These are phyloP conservation scores for Xylaria sp. DNA, from an alignment of 2,329 filamentous ascomycete species.

Conservation along the genomic window DNA sequence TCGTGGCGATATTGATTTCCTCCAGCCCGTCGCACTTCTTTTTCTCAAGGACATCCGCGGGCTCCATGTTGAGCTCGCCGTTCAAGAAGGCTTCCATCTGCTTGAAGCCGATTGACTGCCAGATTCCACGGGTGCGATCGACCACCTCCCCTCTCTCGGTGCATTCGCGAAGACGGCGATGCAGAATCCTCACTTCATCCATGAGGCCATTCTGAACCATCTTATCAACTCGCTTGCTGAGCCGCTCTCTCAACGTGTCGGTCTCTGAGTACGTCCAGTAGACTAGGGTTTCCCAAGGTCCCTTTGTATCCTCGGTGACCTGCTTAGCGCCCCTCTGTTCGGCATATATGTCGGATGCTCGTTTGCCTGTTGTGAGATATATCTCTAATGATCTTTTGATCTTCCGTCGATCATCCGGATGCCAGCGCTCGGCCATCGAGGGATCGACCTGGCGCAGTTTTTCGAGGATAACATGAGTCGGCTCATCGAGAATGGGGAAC, in stretches of 20 bases:
- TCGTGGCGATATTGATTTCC: constrained; percentile 79
- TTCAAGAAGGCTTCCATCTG: constrained; percentile 78
- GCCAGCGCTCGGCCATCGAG: constrained; percentile 87
- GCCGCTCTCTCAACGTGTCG: constrained; percentile 68
- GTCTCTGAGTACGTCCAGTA: constrained; percentile 87
- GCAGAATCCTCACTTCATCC: constrained; percentile 55
- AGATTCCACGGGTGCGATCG: constrained; percentile 83
- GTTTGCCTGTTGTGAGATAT: constrained; percentile 79
- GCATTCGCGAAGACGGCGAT: constrained; percentile 45
- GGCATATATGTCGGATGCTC: constrained; percentile 84
- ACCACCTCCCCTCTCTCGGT: constrained; percentile 56
- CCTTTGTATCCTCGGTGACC: constrained; percentile 21
- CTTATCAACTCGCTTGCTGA: constrained; percentile 79
- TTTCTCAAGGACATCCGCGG: constrained; percentile 52
- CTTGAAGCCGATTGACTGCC: constrained; percentile 96
- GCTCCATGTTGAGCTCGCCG: constrained; percentile 45
- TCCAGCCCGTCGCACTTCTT: constrained; percentile 69
- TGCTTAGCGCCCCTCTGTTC: constrained; percentile 65
- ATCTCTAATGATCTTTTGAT: constrained; percentile 91
- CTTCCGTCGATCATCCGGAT: constrained; percentile 89
- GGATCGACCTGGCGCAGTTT: constrained; percentile 84
- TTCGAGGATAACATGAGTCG: constrained; percentile 73
- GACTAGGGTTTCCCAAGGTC: constrained; percentile 66
- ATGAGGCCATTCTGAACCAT: constrained; percentile 71
- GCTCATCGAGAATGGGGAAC: constrained; percentile 73